Conservation (phyloP, 768 basidiomycete genomes). For the Hysterangium stoloniferum region DNA sequence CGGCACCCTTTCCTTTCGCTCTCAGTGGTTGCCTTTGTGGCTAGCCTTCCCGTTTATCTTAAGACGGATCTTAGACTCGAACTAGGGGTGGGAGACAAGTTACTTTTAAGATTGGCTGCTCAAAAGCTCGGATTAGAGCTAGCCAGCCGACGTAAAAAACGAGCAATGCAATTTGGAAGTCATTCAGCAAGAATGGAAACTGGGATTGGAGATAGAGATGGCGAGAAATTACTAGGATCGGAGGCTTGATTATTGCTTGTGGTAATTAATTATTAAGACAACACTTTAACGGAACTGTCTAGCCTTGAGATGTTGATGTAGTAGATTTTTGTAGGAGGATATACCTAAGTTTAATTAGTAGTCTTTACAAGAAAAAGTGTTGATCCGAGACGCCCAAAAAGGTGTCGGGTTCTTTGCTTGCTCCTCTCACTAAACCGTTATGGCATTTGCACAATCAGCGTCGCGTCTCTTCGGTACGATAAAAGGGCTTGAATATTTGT, state of each 20-base stretch:
- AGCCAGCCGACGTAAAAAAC: slow-evolving; percentile 73
- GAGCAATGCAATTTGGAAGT: slow-evolving; percentile 97
- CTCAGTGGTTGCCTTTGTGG: slow-evolving; percentile 67
- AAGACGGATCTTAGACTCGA: slow-evolving; percentile 75
- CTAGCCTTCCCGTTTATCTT: slow-evolving; percentile 66
- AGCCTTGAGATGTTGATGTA: no score
- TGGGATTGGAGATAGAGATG: slow-evolving; percentile 44
- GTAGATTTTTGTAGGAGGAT: no score
- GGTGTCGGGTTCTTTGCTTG: no score
- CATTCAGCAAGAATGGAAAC: slow-evolving; percentile 76
- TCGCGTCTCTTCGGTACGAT: no score
- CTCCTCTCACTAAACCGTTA: no score
- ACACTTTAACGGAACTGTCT: no score
- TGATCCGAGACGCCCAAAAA: no score
- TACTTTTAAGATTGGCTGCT: slow-evolving; percentile 67
- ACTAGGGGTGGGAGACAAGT: slow-evolving; percentile 85
- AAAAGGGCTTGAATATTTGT: not conserved
- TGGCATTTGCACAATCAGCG: no score
- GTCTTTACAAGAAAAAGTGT: no score
- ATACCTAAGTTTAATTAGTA: no score
- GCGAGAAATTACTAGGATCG: slow-evolving; percentile 35
- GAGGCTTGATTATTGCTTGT: no score
- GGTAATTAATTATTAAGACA: no score
- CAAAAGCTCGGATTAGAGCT: slow-evolving; percentile 65
- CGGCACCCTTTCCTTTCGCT: slow-evolving; percentile 88